phyloP scores from a whole-genome alignment of 306 rosid species.

The Rubus idaeus region DNA sequence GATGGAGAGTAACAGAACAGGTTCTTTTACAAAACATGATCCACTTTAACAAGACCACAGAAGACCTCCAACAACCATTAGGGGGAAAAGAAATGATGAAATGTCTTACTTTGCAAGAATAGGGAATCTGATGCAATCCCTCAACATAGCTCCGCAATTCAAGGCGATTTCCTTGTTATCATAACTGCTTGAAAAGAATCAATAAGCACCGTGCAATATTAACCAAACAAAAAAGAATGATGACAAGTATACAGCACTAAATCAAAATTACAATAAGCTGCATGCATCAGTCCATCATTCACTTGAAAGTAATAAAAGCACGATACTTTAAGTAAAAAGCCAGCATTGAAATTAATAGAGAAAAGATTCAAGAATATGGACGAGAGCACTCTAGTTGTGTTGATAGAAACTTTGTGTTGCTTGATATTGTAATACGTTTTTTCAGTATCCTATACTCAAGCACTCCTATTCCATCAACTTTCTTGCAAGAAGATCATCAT shows the following conservation, averaged over 20 bases:
- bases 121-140: constrained; percentile 90
- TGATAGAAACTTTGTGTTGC: neutral
- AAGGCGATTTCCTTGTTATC: constrained; percentile 95
- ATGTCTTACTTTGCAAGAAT: constrained; percentile 78
- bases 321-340: neutral
- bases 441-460: neutral
- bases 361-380: neutral
- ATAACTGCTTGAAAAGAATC: constrained; percentile 57
- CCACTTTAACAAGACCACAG: constrained; percentile 22
- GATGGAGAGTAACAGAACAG: constrained; percentile 17
- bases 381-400: neutral
- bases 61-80: constrained; percentile 13
- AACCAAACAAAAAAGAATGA: neutral
- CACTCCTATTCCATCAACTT: neutral
- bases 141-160: constrained; percentile 88
- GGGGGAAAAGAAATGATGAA: neutral
- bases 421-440: neutral
- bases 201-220: constrained; percentile 15
- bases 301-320: neutral
- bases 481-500: neutral
- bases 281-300: neutral
- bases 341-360: neutral
- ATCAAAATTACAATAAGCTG: neutral
- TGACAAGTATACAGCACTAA: neutral
- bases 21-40: constrained; percentile 15